phyloP scores from a whole-genome alignment of 2,329 filamentous ascomycete species.

The Pseudopyricularia cyperi region DNA sequence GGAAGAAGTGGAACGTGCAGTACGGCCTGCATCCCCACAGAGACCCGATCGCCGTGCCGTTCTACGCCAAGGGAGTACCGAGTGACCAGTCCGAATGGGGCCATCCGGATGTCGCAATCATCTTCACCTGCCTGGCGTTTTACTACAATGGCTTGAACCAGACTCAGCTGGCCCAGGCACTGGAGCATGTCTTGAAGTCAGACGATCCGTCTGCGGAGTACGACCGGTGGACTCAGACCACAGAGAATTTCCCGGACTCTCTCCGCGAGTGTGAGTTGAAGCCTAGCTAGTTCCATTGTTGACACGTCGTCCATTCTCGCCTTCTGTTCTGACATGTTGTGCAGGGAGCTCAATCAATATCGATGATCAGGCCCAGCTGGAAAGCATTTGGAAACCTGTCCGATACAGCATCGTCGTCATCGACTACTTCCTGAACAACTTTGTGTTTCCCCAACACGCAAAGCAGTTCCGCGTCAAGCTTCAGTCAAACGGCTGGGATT shows the following conservation, averaged over 20 bases:
- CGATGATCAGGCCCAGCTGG: conserved; percentile 38
- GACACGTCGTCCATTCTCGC: too few species aligned
- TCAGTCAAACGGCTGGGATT: conserved; percentile 54
- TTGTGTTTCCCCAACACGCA: conserved; percentile 52
- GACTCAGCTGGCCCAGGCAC: conserved; percentile 31
- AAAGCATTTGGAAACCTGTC: conserved; percentile 34
- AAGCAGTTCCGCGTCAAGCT: conserved; percentile 53
- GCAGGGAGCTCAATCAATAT: conserved; percentile 39
- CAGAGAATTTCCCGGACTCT: conserved; percentile 25
- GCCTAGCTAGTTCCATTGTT: background rate
- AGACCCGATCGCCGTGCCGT: conserved; percentile 53
- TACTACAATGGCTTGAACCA: conserved; percentile 47
- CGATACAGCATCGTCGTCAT: conserved; percentile 35
- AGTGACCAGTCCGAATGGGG: conserved; percentile 49
- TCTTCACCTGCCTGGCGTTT: conserved; percentile 52
- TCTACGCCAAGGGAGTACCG: conserved; percentile 50
- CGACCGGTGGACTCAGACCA: conserved; percentile 29
- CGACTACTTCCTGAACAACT: conserved; percentile 48
- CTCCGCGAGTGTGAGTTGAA: conserved; percentile 27
- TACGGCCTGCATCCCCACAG: conserved; percentile 45
- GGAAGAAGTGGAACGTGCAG: conserved; percentile 54
- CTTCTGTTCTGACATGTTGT: background rate
- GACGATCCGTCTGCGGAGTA: conserved; percentile 46
- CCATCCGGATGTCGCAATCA: conserved; percentile 53
- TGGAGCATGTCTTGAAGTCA: conserved; percentile 37